Evolutionary conservation across 2,329 filamentous ascomycete species (phyloP), one percentile per base, ranked within the genome.

Genomic region (Microsporum ferrugineum): DNA sequence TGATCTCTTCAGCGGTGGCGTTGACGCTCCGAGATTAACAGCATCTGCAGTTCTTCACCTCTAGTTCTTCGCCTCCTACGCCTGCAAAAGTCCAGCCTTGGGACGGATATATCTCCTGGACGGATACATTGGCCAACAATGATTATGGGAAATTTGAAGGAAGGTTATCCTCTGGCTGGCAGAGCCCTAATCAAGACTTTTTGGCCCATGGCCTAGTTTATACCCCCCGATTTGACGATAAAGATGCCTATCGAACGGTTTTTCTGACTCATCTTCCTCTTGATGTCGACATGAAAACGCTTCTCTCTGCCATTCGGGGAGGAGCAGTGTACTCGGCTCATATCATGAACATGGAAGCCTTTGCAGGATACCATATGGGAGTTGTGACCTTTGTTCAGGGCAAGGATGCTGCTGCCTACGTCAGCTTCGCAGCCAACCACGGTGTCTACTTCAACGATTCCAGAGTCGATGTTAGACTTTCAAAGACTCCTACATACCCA

Each of bases 171-270:
- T 29, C 12, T 34, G 34, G 14, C 49, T 17, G 36, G n/a, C 23
- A 14, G 5, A 1, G 17, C 14, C 10, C 10, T 8, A 34, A 8
- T 41, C 2, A 3, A 14, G 34, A 43, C 23, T 27, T 23, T 4
- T 7, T 36, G 27, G 68, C 71, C 53, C 70, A 71, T 23, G 71
- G 70, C 0, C 63, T 73, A n/a, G 66, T 71, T 43, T 73, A 70
- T 53, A 63, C 68, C 0, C 71, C 71, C 4, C 55, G 62, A 2
- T 33, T 53, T 41, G 17, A 38, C 2, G 68, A 71, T 17, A 57
- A 55, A 3, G 65, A 72, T 47, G 61, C 65, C 2, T 71, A 70
- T 59, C 69, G 71, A 27, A 71, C 71, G 1, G 65, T 72, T 34
- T 66, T 63, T 17, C 65, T 73, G 7, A 67, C 69, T 17, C 60